Percentiles rank a stretch among this genome's conserved stretches.
phyloP scores from a whole-genome alignment of 805 yeast genomes.

The Hanseniaspora nectarophila region DNA sequence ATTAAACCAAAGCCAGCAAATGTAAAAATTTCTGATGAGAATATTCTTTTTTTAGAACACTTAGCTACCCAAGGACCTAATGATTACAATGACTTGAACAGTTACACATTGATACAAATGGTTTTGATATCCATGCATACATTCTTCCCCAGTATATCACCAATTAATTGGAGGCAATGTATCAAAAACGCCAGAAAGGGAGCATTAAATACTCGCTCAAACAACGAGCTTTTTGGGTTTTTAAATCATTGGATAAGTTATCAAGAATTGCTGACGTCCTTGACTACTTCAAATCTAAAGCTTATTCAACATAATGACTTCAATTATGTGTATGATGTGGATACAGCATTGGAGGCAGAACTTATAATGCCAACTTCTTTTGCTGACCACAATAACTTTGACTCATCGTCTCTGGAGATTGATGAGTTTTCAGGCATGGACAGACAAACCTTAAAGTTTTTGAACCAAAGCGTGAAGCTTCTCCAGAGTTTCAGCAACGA shows the following conservation, averaged over 20 bases:
- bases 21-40: not conserved
- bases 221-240: slow-evolving; percentile 6
- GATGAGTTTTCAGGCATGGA: slow-evolving; percentile 14
- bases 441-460: slow-evolving; percentile 4
- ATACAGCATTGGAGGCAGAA: not conserved
- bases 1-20: not conserved
- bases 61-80: not conserved
- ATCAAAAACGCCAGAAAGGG: slow-evolving; percentile 10
- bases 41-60: not conserved
- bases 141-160: slow-evolving; percentile 4
- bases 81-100: not conserved
- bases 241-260: slow-evolving; percentile 10
- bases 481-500: not conserved
- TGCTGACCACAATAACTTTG: not conserved
- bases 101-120: slow-evolving; percentile 9
- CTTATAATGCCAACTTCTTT: not conserved
- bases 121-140: slow-evolving; percentile 10
- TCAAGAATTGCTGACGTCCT: slow-evolving; percentile 23
- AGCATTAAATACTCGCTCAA: not conserved
- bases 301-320: not conserved
- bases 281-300: slow-evolving; percentile 7
- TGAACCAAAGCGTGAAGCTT: slow-evolving; percentile 3
- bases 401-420: not conserved
- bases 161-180: slow-evolving; percentile 8
- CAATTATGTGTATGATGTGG: slow-evolving; percentile 9